Base-by-base conservation (phyloP, 257 asterid species). In the Ballota nigra region DNA sequence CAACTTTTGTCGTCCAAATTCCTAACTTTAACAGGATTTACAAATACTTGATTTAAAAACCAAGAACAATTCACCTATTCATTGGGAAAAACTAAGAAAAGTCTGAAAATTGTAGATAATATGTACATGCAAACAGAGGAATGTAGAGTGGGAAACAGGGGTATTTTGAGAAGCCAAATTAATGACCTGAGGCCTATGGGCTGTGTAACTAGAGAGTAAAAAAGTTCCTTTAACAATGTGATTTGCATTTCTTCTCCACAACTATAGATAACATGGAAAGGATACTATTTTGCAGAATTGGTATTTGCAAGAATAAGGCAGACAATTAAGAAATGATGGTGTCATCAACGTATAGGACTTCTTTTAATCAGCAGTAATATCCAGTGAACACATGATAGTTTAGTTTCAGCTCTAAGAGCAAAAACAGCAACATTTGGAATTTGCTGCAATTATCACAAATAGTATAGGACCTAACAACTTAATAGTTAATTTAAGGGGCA, bases 351-450 rank as follows among this genome's bases (percentile, higher is more conserved):
- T 43, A 47, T 10, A 36, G n/a, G 47, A 49, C 24, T 63, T 69
- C 29, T 62, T 12, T 34, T 20, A n/a, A 67, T 18, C 52, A 38
- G 40, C 64, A 26, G 22, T 28, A 51, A 16, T 36, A 67, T 66
- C 63, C 45, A 49, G 31, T 29, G 55, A 61, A 51, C 9, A n/a
- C 19, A 18, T 63, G 51, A 52, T 47, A 67, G 62, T n/a, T 36
- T 52, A 19, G n/a, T 52, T 31, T 68, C 47, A 53, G 70, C 28
- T 36, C 52, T 47, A 49, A 34, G 57, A 41, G 51, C 69, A 53
- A 34, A 70, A 33, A 29, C 10, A 18, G 11, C 1, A 18, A 34
- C 61, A 9, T 29, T 28, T 18, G 20, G 18, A 72, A 56, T 49
- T 70, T 28, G 59, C 53, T 59, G 43, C 59, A 33, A 15, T 11